Evolutionary conservation across 2,329 filamentous ascomycete species (phyloP), one percentile per base, ranked within the genome.

Genomic region (Elsinoe australis): DNA sequence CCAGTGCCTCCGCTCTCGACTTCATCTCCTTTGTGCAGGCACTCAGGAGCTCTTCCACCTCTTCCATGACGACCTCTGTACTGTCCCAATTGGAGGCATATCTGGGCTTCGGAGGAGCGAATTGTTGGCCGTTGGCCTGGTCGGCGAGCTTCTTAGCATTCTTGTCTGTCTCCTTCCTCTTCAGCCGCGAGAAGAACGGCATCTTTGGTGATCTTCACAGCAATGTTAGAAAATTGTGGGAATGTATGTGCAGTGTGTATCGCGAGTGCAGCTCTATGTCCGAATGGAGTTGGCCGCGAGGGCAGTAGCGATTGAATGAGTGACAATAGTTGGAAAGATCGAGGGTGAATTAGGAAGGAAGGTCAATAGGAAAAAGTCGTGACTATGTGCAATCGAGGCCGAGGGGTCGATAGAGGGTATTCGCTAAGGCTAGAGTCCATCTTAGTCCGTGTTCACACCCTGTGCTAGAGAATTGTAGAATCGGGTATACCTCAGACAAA

Each of bases 21-120:
- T 96, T 98, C 66, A 98, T 78, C 70, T 98, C 92, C 49, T 82
- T 76, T 8, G 89, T 94, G 70, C 88, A 95, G 56, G 82, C 80
- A 62, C 82, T 78, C 45, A 96, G 73, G 53, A 98, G 71, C 62
- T 95, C 88, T 59, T 89, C 83, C 39, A 98, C 82, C 69, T 98
- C 92, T 56, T 95, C 87, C 4, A 89, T 85, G 47, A 87, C 83
- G 55, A 98, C 82, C 38, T 82, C 79, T 48, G 77, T 85, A 61
- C 90, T 83, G 53, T 80, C 76, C 79, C 88, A 98, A 54, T 87
- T 95, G 85, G 52, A 87, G 85, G 62, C 55, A 84, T 87, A 95
- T 66, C 76, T 78, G 49, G 85, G 85, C 68, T 88, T 87, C 52
- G 74, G 67, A 29, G 81, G 78, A 19, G 72, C 68, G 54, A 74